Evolutionary conservation across 805 yeast genomes (phyloP).

Genomic region (Kodamaea kaohsiungensis): DNA sequence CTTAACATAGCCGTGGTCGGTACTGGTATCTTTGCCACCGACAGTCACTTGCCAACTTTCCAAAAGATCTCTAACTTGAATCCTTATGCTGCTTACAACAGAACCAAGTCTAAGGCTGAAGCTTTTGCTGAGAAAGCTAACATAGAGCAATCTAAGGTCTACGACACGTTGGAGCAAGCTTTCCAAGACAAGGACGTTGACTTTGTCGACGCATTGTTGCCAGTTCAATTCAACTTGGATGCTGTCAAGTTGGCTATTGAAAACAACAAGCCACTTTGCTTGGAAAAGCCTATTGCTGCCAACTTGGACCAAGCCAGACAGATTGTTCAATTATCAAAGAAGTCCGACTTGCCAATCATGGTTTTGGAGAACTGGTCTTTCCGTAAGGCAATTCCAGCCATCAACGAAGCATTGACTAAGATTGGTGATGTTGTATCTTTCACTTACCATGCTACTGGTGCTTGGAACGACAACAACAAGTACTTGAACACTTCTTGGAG

Average conservation of each 20-base stretch:
- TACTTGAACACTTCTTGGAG: constrained; percentile 82
- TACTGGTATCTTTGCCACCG: constrained; percentile 87
- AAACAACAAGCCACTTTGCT: constrained; percentile 72
- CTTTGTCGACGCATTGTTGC: constrained; percentile 80
- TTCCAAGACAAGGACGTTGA: constrained; percentile 68
- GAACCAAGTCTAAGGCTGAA: constrained; percentile 83
- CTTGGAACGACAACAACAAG: constrained; percentile 60
- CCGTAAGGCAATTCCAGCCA: constrained; percentile 54
- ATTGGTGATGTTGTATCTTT: constrained; percentile 76
- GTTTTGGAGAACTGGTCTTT: constrained; percentile 88
- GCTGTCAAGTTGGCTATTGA: constrained; percentile 70
- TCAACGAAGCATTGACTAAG: constrained; percentile 56
- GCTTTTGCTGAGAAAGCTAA: constrained; percentile 68
- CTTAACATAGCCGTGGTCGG: constrained; percentile 71
- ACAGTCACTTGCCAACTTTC: constrained; percentile 76
- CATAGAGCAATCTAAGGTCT: constrained; percentile 48
- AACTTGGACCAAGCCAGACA: constrained; percentile 76
- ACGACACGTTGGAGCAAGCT: constrained; percentile 62
- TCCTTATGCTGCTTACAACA: constrained; percentile 74
- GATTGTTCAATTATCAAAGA: constrained; percentile 65
- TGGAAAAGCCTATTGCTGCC: constrained; percentile 95
- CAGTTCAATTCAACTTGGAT: constrained; percentile 77
- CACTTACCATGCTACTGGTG: constrained; percentile 73
- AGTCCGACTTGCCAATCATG: constrained; percentile 66
- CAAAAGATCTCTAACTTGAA: constrained; percentile 52